phyloP scores from a whole-genome alignment of 352 stramenopile species.

The Blastocystis sp. region DNA sequence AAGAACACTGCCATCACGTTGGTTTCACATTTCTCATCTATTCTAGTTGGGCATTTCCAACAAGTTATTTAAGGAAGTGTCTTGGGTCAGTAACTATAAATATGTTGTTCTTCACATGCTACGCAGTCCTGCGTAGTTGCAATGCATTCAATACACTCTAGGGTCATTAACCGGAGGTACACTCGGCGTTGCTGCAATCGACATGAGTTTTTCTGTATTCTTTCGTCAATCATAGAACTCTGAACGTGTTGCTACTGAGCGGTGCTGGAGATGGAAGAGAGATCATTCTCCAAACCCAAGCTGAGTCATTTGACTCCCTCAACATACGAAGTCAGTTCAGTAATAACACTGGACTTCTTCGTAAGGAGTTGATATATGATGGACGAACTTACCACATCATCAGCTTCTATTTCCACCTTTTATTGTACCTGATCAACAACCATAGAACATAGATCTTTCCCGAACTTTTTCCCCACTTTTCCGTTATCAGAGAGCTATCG shows the following conservation, averaged over 20 bases:
- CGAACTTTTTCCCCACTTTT: conserved; percentile 46
- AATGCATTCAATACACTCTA: neutral
- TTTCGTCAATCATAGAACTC: neutral
- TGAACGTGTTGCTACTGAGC: conserved; percentile 16
- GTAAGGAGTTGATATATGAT: neutral
- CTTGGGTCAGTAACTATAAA: conserved; percentile 50
- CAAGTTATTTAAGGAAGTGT: conserved; percentile 48
- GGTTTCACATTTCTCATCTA: neutral
- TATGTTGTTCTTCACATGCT: conserved; percentile 35
- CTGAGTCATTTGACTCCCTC: neutral
- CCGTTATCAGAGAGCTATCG: conserved; percentile 27
- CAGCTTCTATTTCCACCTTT: conserved; percentile 43
- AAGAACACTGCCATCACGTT: neutral
- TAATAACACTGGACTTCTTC: conserved; percentile 10
- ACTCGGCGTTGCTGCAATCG: neutral
- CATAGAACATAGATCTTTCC: neutral
- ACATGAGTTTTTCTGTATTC: neutral
- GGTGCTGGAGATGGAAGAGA: conserved; percentile 19
- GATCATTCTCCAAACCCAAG: neutral
- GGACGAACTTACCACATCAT: neutral
- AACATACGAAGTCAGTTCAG: conserved; percentile 54
- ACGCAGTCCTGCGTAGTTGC: neutral
- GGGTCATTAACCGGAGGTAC: neutral
- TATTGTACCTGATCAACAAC: neutral
- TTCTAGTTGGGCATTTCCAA: conserved; percentile 10